These are phyloP conservation scores for Neonectria ditissima DNA, from an alignment of 2,329 filamentous ascomycete genomes.

Conservation along the genomic window DNA sequence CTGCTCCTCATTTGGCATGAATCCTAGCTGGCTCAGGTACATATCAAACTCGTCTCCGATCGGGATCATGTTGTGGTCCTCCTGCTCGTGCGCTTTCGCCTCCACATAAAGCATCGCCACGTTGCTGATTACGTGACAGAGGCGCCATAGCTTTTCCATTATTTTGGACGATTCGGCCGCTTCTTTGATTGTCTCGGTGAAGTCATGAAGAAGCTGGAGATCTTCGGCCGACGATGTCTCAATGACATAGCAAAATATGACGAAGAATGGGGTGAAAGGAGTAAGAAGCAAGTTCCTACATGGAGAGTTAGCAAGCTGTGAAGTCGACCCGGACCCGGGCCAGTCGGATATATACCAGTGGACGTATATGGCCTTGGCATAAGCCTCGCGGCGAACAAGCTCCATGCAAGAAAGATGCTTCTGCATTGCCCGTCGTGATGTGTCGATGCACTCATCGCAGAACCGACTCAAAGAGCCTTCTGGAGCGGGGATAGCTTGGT, in stretches of 20 bases:
- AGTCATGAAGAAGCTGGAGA: slow-evolving; percentile 65
- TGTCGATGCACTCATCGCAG: slow-evolving; percentile 61
- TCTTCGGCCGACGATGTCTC: slow-evolving; percentile 66
- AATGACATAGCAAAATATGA: slow-evolving; percentile 69
- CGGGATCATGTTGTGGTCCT: slow-evolving; percentile 59
- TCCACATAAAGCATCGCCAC: slow-evolving; percentile 73
- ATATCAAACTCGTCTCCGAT: slow-evolving; percentile 72
- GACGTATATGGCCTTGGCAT: slow-evolving; percentile 61
- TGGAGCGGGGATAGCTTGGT: slow-evolving; percentile 63
- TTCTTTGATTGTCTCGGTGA: slow-evolving; percentile 66
- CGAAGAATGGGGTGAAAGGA: slow-evolving; percentile 70
- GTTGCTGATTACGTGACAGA: slow-evolving; percentile 71
- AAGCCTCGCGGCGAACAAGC: slow-evolving; percentile 54
- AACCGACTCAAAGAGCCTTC: slow-evolving; percentile 58
- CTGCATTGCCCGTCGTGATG: slow-evolving; percentile 61
- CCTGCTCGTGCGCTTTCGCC: slow-evolving; percentile 64
- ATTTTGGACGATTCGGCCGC: slow-evolving; percentile 66
- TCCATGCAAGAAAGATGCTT: slow-evolving; percentile 60
- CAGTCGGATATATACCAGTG: slow-evolving; percentile 58
- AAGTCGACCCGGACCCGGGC: background rate
- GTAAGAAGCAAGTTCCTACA: slow-evolving; percentile 65
- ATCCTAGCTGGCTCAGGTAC: slow-evolving; percentile 72
- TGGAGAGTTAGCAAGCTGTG: slow-evolving; percentile 21
- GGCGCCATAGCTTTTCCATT: slow-evolving; percentile 69
- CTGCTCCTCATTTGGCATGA: slow-evolving; percentile 61